Percentiles rank a stretch among this genome's conserved stretches.
Evolutionary conservation across 192 early-diverging fungal genomes (phyloP).

Genomic region (Linnemannia elongata): DNA sequence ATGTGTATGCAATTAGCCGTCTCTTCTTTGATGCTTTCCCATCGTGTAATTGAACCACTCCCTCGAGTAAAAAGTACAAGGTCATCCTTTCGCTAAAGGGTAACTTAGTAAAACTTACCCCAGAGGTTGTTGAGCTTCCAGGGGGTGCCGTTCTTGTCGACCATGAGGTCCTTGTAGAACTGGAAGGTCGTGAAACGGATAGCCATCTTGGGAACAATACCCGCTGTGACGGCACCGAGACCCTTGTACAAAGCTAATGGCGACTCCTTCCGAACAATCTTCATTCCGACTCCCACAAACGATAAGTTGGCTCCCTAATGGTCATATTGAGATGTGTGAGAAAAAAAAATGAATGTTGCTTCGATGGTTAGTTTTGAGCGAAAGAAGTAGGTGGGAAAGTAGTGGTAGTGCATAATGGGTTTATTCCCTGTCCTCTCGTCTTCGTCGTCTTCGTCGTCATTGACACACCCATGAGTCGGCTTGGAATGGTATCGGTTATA

Average conservation of each 20-base stretch:
- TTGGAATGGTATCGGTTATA: not conserved
- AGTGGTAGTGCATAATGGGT: not conserved
- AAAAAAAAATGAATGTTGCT: not conserved
- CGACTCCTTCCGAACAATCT: constrained; percentile 91
- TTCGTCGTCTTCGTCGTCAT: not conserved
- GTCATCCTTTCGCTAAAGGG: not conserved
- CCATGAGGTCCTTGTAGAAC: constrained; percentile 87
- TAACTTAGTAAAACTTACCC: constrained; percentile 20
- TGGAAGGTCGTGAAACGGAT: constrained; percentile 98
- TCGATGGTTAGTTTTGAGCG: not conserved
- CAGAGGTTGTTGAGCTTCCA: constrained; percentile 67
- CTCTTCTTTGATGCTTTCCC: not conserved
- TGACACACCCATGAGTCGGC: not conserved
- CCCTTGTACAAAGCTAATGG: constrained; percentile 96
- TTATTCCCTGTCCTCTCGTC: not conserved
- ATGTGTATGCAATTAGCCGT: not conserved
- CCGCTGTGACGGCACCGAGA: constrained; percentile 93
- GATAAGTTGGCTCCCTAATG: constrained; percentile 55
- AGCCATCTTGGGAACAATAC: constrained; percentile 99
- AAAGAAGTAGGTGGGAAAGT: not conserved
- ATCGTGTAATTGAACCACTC: not conserved
- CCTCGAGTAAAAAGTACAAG: not conserved
- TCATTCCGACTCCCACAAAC: constrained; percentile 87
- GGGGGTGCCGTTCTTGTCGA: constrained; percentile 79
- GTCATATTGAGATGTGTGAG: not conserved